Percentiles rank a stretch among this genome's conserved stretches.
phyloP scores from a whole-genome alignment of 306 rosid genomes.

The Oxytropis ochrocephala region DNA sequence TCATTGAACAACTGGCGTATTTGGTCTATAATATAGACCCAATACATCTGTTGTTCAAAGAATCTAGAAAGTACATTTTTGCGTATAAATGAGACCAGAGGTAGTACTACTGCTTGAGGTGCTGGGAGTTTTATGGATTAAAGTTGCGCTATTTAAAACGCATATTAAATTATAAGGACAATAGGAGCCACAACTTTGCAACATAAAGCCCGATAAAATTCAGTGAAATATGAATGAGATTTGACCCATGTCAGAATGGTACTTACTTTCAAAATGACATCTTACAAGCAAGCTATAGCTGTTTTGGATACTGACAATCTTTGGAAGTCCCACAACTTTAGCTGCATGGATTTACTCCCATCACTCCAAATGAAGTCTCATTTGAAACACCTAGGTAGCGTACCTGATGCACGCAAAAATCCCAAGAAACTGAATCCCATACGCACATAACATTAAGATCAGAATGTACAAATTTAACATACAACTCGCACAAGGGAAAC shows the following conservation, averaged over 20 bases:
- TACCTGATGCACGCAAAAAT: constrained; percentile 43
- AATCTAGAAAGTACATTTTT: too few species aligned
- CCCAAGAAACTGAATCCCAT: neutral
- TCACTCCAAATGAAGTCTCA: constrained; percentile 94
- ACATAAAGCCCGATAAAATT: neutral
- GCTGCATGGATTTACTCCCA: constrained; percentile 91
- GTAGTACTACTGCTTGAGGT: neutral
- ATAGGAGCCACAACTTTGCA: neutral
- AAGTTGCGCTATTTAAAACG: neutral
- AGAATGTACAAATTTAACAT: neutral
- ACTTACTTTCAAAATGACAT: constrained; percentile 63
- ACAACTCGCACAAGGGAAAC: neutral
- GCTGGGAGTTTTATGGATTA: neutral
- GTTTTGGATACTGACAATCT: constrained; percentile 89
- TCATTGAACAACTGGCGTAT: too few species aligned
- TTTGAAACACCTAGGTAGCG: constrained; percentile 89
- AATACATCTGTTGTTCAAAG: too few species aligned
- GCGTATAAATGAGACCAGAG: too few species aligned
- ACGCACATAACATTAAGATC: constrained; percentile 16
- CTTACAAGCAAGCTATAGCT: constrained; percentile 66
- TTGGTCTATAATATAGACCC: too few species aligned
- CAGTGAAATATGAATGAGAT: neutral
- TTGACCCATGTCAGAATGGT: neutral
- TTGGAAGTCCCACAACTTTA: constrained; percentile 78
- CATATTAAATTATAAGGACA: neutral